phyloP scores from a whole-genome alignment of 257 asterid species.

The Solanum boliviense region DNA sequence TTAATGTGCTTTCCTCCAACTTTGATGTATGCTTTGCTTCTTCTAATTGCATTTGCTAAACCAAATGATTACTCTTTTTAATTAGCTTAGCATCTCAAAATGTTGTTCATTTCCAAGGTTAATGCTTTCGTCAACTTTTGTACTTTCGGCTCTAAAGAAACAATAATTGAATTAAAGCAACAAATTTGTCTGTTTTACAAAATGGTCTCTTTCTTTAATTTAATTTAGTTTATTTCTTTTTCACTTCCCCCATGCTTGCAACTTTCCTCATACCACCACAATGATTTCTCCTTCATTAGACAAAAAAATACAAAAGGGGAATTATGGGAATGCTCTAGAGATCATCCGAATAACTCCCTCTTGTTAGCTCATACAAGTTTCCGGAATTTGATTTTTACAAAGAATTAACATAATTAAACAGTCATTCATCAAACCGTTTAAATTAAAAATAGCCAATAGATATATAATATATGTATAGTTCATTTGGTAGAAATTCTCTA shows the following conservation, averaged over 20 bases:
- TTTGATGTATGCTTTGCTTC: constrained; percentile 11
- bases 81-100: constrained; percentile 10
- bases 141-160: constrained; percentile 32
- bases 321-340: not conserved
- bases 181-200: not conserved
- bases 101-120: constrained; percentile 16
- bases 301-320: no score
- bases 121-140: not conserved
- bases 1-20: not conserved
- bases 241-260: not conserved
- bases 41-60: constrained; percentile 19
- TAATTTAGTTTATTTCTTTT: not conserved
- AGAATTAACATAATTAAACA: no score
- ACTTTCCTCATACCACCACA: no score
- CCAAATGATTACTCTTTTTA: constrained; percentile 1
- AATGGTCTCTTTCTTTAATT: not conserved
- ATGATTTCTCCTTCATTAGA: no score
- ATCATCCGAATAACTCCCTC: not conserved
- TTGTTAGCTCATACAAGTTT: no score
- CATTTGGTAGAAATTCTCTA: not conserved
- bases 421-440: no score
- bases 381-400: no score
- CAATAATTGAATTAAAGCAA: not conserved
- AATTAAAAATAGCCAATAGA: no score
- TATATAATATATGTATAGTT: not conserved